These are phyloP conservation scores for Rhodotorula paludigena DNA, from an alignment of 768 basidiomycete genomes.

Conservation along the genomic window DNA sequence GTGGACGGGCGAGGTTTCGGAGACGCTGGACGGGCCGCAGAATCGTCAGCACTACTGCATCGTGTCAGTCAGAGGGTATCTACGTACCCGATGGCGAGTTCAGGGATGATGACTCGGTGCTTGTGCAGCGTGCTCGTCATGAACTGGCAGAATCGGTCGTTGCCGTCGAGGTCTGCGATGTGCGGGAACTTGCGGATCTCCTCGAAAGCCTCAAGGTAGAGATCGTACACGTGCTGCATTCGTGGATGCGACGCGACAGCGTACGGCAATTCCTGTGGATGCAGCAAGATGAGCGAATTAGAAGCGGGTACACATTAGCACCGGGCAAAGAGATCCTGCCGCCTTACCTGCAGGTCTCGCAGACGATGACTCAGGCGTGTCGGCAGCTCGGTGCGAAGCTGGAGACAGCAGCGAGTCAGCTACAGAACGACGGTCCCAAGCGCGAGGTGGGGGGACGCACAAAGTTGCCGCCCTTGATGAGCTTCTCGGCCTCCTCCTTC, in stretches of 20 bases:
- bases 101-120: constrained; percentile 57
- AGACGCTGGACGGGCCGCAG: constrained; percentile 58
- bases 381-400: constrained; percentile 77
- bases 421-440: too few relatives aligned
- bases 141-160: constrained; percentile 72
- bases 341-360: constrained; percentile 65
- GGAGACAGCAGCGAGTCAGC: not conserved
- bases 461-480: constrained; percentile 42
- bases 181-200: constrained; percentile 64
- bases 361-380: constrained; percentile 81
- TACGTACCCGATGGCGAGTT: constrained; percentile 7
- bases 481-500: constrained; percentile 36
- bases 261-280: constrained; percentile 62
- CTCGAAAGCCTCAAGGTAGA: constrained; percentile 49
- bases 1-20: constrained; percentile 76
- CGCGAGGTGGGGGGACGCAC: constrained; percentile 17
- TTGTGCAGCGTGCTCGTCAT: constrained; percentile 61
- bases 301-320: not conserved
- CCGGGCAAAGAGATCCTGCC: not conserved
- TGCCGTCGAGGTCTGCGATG: constrained; percentile 67
- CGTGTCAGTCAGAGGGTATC: not conserved
- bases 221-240: constrained; percentile 76
- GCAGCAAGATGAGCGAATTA: too few relatives aligned
- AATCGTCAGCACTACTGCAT: not conserved
- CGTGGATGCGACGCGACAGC: constrained; percentile 80